Conservation (phyloP, 2,329 filamentous ascomycete species). For the Phialemonium atrogriseum region DNA sequence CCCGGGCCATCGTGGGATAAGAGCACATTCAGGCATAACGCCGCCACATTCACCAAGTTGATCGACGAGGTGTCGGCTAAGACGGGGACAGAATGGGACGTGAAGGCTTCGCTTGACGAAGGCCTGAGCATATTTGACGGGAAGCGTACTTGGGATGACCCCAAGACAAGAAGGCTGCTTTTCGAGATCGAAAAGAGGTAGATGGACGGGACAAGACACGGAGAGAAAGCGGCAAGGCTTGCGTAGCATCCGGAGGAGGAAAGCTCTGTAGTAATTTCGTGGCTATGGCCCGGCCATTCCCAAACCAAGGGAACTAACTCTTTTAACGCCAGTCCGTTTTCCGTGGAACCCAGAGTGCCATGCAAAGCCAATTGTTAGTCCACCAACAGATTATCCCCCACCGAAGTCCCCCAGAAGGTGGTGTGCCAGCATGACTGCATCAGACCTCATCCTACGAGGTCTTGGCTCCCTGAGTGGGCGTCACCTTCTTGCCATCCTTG, state of each 20-base stretch:
- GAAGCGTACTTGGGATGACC: conserved; percentile 2
- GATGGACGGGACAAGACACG: too few species aligned
- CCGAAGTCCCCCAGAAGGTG: neutral
- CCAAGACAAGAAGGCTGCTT: conserved; percentile 1
- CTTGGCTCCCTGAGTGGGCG: conserved; percentile 73
- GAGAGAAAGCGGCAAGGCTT: neutral
- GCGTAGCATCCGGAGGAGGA: neutral
- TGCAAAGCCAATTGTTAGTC: conserved; percentile 3
- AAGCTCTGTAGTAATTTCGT: conserved; percentile 1
- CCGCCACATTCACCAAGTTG: conserved; percentile 21
- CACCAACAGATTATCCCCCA: neutral
- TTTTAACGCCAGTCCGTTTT: conserved; percentile 3
- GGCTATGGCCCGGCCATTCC: conserved; percentile 3
- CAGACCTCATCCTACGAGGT: conserved; percentile 29
- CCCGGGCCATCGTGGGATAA: conserved; percentile 5
- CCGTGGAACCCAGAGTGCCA: conserved; percentile 1
- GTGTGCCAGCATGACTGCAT: conserved; percentile 7
- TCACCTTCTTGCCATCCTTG: conserved; percentile 99
- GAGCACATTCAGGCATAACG: conserved; percentile 22
- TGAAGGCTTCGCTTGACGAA: too few species aligned
- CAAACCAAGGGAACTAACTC: conserved; percentile 1
- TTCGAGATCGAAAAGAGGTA: conserved; percentile 1
- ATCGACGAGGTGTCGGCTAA: conserved; percentile 10
- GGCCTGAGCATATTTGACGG: conserved; percentile 1
- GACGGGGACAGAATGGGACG: conserved; percentile 5